Conservation (phyloP, 306 rosid genomes). For the Pyrus pyrifolia region DNA sequence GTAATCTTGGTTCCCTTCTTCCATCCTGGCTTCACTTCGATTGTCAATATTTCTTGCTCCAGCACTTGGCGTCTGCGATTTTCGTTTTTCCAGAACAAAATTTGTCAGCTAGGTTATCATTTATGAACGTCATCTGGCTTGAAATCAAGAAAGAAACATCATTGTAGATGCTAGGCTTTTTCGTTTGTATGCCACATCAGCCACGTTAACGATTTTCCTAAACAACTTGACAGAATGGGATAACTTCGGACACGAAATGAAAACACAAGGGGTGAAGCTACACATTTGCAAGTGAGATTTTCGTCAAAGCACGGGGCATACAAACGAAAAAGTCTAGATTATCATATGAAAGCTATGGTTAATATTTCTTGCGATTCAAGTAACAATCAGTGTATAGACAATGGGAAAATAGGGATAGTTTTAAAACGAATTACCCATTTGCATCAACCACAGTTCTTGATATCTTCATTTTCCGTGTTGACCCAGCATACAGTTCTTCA, state of each 20-base stretch:
- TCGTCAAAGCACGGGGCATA: no score
- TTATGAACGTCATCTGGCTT: neutral
- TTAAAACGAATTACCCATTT: slow-evolving; percentile 44
- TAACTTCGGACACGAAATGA: no score
- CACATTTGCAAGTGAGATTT: neutral
- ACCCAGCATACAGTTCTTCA: slow-evolving; percentile 80
- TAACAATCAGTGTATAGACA: neutral
- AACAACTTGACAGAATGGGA: no score
- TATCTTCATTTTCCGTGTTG: slow-evolving; percentile 96
- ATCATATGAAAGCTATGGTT: no score
- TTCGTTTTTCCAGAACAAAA: neutral
- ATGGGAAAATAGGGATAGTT: neutral
- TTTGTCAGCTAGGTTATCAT: neutral
- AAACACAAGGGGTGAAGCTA: neutral
- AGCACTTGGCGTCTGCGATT: slow-evolving; percentile 37
- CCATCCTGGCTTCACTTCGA: slow-evolving; percentile 94
- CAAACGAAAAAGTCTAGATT: no score
- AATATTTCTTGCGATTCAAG: neutral
- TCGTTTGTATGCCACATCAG: no score
- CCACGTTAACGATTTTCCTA: no score
- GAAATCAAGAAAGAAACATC: neutral
- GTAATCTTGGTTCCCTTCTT: slow-evolving; percentile 95
- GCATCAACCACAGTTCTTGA: slow-evolving; percentile 57
- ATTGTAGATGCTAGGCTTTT: neutral
- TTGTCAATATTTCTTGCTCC: slow-evolving; percentile 73